These are phyloP conservation scores for Sporothrix phasma DNA, from an alignment of 2,329 filamentous ascomycete species.

Conservation along the genomic window DNA sequence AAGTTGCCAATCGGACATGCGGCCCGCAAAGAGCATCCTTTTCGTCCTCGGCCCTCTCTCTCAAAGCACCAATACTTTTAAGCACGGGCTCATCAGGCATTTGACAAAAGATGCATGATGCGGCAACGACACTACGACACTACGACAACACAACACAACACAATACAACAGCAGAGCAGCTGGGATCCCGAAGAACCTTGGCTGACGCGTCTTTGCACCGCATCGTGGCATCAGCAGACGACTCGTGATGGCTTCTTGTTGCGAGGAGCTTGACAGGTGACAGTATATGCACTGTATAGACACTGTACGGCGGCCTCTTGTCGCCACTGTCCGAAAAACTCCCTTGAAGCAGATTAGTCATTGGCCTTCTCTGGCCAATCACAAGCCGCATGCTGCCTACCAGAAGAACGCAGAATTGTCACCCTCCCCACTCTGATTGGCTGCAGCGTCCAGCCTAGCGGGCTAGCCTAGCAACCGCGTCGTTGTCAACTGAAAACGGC, in stretches of 20 bases:
- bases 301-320: not conserved
- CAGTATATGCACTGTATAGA: not conserved
- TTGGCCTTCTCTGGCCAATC: not conserved
- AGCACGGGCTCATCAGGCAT: too few species aligned
- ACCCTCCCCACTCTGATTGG: not conserved
- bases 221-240: not conserved
- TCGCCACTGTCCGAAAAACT: not conserved
- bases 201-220: not conserved
- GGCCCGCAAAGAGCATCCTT: too few species aligned
- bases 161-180: too few species aligned
- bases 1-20: too few species aligned
- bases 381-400: not conserved
- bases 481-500: not conserved
- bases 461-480: conserved; percentile 7
- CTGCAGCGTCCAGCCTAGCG: not conserved
- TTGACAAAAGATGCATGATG: too few species aligned
- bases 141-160: too few species aligned
- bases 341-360: not conserved
- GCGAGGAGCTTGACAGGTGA: not conserved
- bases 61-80: too few species aligned
- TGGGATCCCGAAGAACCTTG: too few species aligned
- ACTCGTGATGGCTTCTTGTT: not conserved
- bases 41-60: too few species aligned
- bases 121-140: too few species aligned
- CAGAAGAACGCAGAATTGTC: not conserved